Conservation (phyloP, 352 stramenopile species). For the Phytophthora agathidicida region DNA sequence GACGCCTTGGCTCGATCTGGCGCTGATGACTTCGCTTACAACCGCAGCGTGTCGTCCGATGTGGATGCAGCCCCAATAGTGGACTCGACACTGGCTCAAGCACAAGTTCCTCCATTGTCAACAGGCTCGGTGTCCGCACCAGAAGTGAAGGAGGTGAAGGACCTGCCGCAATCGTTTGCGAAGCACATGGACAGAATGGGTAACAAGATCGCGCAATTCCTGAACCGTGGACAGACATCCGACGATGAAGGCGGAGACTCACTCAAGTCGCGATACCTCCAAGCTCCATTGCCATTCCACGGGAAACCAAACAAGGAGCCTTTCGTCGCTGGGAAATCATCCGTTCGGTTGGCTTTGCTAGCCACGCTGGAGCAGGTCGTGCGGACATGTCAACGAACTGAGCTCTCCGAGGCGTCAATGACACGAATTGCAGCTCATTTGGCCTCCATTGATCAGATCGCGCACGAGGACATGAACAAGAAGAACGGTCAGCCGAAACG, state of each 20-base stretch:
- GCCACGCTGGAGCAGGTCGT: slow-evolving; percentile 47
- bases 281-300: not conserved
- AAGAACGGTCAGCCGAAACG: slow-evolving; percentile 29
- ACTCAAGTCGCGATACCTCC: not conserved
- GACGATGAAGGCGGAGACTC: slow-evolving; percentile 13
- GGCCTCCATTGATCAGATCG: slow-evolving; percentile 63
- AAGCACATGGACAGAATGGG: slow-evolving; percentile 31
- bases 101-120: slow-evolving; percentile 4
- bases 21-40: slow-evolving; percentile 34
- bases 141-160: slow-evolving; percentile 10
- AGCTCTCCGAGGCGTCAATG: slow-evolving; percentile 65
- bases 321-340: slow-evolving; percentile 30
- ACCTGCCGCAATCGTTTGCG: slow-evolving; percentile 3
- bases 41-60: slow-evolving; percentile 33
- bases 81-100: slow-evolving; percentile 15
- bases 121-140: not conserved
- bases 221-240: slow-evolving; percentile 6
- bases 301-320: slow-evolving; percentile 4
- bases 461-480: slow-evolving; percentile 63
- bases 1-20: slow-evolving; percentile 40
- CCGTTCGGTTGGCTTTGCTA: slow-evolving; percentile 48
- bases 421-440: slow-evolving; percentile 61
- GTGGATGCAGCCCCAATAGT: slow-evolving; percentile 18
- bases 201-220: slow-evolving; percentile 22
- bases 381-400: slow-evolving; percentile 49